Evolutionary conservation across 2,329 filamentous ascomycete genomes (phyloP).

Genomic region (Phaeosphaeria sp.): DNA sequence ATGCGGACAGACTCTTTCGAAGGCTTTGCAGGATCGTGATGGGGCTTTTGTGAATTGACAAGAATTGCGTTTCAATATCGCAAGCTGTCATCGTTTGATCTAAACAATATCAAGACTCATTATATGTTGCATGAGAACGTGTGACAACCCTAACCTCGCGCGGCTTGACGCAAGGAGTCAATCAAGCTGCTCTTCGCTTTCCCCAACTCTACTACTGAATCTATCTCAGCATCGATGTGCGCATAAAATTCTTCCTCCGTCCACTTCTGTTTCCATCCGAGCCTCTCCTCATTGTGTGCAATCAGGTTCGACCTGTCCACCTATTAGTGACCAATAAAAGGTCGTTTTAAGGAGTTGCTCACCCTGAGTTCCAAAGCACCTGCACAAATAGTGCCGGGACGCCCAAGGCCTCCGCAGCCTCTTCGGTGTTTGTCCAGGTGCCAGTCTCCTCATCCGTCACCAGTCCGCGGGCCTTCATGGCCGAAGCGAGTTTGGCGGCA

Average conservation of each 20-base stretch:
- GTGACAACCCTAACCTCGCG: no score
- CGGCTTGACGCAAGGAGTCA: slow-evolving; percentile 10
- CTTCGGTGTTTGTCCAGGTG: slow-evolving; percentile 2
- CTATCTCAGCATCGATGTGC: slow-evolving; percentile 8
- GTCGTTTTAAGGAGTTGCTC: not conserved
- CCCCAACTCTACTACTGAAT: slow-evolving; percentile 9
- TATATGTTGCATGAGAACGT: no score
- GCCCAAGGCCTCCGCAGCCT: slow-evolving; percentile 4
- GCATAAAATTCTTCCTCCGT: slow-evolving; percentile 1
- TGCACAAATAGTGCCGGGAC: slow-evolving; percentile 9
- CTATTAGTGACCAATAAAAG: not conserved
- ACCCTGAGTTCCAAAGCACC: slow-evolving; percentile 8
- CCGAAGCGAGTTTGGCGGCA: not conserved
- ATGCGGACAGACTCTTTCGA: no score
- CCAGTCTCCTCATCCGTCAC: not conserved
- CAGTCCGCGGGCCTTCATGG: slow-evolving; percentile 4
- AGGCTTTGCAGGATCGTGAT: no score
- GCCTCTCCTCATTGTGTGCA: not conserved
- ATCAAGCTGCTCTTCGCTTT: slow-evolving; percentile 14
- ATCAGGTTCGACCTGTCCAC: not conserved
- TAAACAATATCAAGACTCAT: no score
- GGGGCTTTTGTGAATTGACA: no score
- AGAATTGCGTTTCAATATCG: no score
- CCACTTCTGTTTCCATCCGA: slow-evolving; percentile 10
- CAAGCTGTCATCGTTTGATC: no score